Evolutionary conservation across 2,329 filamentous ascomycete species (phyloP).

Genomic region (Clonostachys chloroleuca): DNA sequence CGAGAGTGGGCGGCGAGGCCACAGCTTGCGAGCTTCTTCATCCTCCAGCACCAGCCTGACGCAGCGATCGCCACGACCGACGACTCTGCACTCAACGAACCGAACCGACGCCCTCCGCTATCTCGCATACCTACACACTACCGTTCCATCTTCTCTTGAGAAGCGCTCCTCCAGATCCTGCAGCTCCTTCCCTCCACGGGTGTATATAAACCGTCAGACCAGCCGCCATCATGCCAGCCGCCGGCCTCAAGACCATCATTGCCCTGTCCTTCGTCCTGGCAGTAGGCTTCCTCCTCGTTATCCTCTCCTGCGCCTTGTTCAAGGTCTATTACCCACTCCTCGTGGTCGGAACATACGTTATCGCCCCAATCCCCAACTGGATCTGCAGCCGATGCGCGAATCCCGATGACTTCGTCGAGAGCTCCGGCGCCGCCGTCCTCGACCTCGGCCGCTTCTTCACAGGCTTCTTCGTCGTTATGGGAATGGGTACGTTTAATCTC

Average conservation of each 20-base stretch:
- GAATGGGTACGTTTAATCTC: slow-evolving; percentile 67
- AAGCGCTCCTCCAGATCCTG: too few relatives aligned
- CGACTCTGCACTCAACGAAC: neutral
- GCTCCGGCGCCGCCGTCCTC: slow-evolving; percentile 75
- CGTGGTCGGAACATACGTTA: slow-evolving; percentile 90
- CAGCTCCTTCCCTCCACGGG: slow-evolving; percentile 1
- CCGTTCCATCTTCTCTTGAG: too few relatives aligned
- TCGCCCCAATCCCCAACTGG: slow-evolving; percentile 96
- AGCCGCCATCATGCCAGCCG: slow-evolving; percentile 56
- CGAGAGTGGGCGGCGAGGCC: too few relatives aligned
- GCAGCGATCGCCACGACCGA: neutral
- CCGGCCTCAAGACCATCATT: slow-evolving; percentile 98
- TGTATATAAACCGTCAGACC: slow-evolving; percentile 1
- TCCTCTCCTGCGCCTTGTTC: slow-evolving; percentile 94
- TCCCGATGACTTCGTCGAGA: slow-evolving; percentile 92
- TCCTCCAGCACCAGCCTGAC: neutral
- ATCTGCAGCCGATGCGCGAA: slow-evolving; percentile 84
- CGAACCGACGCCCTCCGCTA: neutral
- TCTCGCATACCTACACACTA: too few relatives aligned
- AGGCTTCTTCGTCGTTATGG: slow-evolving; percentile 95
- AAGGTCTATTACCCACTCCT: slow-evolving; percentile 92
- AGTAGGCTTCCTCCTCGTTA: slow-evolving; percentile 97
- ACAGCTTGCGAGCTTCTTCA: slow-evolving; percentile 1
- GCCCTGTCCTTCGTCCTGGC: slow-evolving; percentile 98
- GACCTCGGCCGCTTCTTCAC: slow-evolving; percentile 94